These are phyloP conservation scores for Nitzschia putrida DNA, from an alignment of 108 stramenopile genomes.

Conservation along the genomic window DNA sequence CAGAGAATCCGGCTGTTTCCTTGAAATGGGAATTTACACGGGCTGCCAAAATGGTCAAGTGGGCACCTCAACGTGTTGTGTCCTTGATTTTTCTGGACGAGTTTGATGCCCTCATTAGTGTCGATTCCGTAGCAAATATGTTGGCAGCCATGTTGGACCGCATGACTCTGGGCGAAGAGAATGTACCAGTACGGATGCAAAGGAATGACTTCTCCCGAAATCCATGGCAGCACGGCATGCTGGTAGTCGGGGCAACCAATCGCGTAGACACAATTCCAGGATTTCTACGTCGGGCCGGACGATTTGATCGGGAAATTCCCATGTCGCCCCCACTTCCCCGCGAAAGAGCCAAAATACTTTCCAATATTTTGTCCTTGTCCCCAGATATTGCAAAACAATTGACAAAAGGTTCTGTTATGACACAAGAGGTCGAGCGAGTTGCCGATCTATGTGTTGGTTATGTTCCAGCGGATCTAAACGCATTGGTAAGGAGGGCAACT, in stretches of 20 bases:
- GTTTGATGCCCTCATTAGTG: constrained; percentile 75
- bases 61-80: constrained; percentile 4
- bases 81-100: constrained; percentile 79
- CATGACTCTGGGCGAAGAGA: constrained; percentile 25
- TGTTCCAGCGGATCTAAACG: constrained; percentile 78
- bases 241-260: constrained; percentile 83
- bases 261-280: constrained; percentile 74
- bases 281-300: constrained; percentile 69
- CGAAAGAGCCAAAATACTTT: constrained; percentile 55
- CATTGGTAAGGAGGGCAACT: constrained; percentile 63
- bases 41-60: not conserved
- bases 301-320: constrained; percentile 71
- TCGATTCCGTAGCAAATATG: constrained; percentile 53
- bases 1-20: constrained; percentile 5
- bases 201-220: not conserved
- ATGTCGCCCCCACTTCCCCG: constrained; percentile 61
- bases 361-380: constrained; percentile 9
- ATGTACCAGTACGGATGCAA: not conserved
- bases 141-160: constrained; percentile 63
- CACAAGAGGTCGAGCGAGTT: constrained; percentile 20
- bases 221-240: constrained; percentile 13
- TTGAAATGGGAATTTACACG: constrained; percentile 20
- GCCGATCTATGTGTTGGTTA: constrained; percentile 82
- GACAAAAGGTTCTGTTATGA: not conserved
- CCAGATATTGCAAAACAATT: not conserved